Evolutionary conservation across 305 asterid genomes (phyloP).

Genomic region (Nicotiana rustica): DNA sequence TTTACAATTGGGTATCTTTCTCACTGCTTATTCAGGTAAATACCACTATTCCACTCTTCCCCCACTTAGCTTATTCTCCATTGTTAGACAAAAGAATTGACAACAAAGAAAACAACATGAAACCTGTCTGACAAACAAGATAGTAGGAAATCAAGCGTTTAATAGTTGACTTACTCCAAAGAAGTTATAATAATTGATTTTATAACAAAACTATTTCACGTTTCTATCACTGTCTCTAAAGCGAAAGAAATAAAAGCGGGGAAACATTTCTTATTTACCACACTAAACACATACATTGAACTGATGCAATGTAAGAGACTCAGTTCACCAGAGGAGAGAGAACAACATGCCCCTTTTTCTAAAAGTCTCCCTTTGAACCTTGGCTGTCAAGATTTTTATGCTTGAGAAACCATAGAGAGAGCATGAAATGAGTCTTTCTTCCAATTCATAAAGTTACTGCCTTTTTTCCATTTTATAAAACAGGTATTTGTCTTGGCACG

Average conservation of each 20-base stretch:
- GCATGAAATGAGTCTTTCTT: background rate
- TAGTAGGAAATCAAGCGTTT: background rate
- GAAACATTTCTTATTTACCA: background rate
- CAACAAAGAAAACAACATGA: background rate
- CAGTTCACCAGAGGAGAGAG: background rate
- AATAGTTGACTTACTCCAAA: background rate
- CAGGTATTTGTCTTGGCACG: background rate
- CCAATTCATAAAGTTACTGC: background rate
- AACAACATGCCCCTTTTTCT: constrained; percentile 3
- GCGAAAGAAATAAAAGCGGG: background rate
- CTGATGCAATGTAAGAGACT: background rate
- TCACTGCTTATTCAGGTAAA: background rate
- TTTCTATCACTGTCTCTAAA: background rate
- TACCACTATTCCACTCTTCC: constrained; percentile 22
- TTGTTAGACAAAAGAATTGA: background rate
- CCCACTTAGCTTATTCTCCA: background rate
- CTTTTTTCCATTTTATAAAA: background rate
- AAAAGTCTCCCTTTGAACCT: background rate
- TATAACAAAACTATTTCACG: background rate
- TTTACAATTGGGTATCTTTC: background rate
- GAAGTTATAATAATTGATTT: background rate
- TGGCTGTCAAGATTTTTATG: background rate
- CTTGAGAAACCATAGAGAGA: constrained; percentile 9
- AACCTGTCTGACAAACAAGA: background rate
- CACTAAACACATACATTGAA: background rate